Base-by-base conservation (phyloP, 306 rosid genomes). In the Vicia sativa region DNA sequence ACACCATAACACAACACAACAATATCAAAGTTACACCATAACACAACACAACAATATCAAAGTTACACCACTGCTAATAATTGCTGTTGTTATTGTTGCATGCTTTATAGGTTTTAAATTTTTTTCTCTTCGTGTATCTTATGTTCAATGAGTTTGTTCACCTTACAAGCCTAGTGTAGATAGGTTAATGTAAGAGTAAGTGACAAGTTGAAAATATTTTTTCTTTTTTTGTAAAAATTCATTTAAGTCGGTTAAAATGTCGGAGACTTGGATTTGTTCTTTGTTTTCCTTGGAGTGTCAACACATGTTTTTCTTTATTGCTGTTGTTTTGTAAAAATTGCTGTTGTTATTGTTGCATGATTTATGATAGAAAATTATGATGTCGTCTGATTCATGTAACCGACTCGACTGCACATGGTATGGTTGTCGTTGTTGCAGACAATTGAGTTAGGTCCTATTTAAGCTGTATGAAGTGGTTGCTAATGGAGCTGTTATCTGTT, bases 401-500 rank as follows among this genome's bases (percentile, higher is more conserved):
- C 18, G 2, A 54, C 37, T 54, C 10, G 10, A 26, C 37, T 54
- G 4, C 61, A 54, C 18, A 12, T 26, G 26, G 61, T 54, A 10
- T 54, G 61, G 35, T 19, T 19, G 59, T 54, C 26, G 61, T 26
- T 54, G 19, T 10, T 52, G 35, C 38, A 25, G 16, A 25, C 61
- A 54, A 54, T 54, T 26, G 61, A 39, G 61, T 26, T 77, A 45
- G 62, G 45, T 69, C 37, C 34, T 56, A 2, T 34, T 15, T 55
- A 77, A 72, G 42, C 34, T 58, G 59, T 77, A 42, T 43, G 46
- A 19, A 25, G 38, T 38, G 14, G 29, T 67, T 53, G 34, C 67
- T 71, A 49, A 82, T 38, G 67, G 52, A 48, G 64, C 62, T 60
- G 49, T 29, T 70, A 57, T 21, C 35, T 82, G 71, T 60, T 63